Evolutionary conservation across 2,329 filamentous ascomycete genomes (phyloP).

Genomic region (Septoria petroselini): DNA sequence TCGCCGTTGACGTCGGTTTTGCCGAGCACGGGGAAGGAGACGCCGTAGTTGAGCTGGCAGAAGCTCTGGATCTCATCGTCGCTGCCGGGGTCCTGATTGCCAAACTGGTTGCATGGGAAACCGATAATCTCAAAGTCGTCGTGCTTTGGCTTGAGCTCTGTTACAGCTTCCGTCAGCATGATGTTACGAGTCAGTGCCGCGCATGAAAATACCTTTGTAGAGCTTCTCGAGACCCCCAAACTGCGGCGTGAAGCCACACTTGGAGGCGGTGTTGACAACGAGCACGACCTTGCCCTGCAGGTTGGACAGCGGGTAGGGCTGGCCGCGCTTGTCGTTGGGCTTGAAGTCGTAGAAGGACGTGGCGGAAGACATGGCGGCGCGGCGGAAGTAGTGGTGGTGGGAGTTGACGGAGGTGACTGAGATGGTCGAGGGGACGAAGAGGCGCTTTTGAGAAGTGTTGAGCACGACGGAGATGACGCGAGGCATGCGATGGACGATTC

Average conservation of each 20-base stretch:
- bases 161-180: not conserved
- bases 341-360: slow-evolving; percentile 80
- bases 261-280: slow-evolving; percentile 95
- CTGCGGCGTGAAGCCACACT: slow-evolving; percentile 98
- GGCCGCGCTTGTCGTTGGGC: slow-evolving; percentile 64
- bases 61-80: slow-evolving; percentile 62
- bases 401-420: slow-evolving; percentile 7
- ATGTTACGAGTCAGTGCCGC: not conserved
- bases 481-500: not conserved
- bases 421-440: slow-evolving; percentile 8
- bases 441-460: slow-evolving; percentile 1
- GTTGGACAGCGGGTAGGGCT: slow-evolving; percentile 64
- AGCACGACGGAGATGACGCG: slow-evolving; percentile 4
- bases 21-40: slow-evolving; percentile 83
- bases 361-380: slow-evolving; percentile 63
- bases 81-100: slow-evolving; percentile 77
- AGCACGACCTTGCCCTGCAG: slow-evolving; percentile 92
- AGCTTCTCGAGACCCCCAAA: slow-evolving; percentile 87
- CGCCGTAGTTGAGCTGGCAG: slow-evolving; percentile 92
- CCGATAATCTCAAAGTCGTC: slow-evolving; percentile 81
- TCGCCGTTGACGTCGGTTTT: slow-evolving; percentile 95
- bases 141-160: slow-evolving; percentile 62
- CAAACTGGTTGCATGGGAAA: slow-evolving; percentile 99
- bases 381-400: not conserved
- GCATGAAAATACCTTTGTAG: slow-evolving; percentile 58